A percentile compares a stretch with the other conserved stretches of the same genome.
These are phyloP conservation scores for Aspergillus terreus DNA, from an alignment of 2,329 filamentous ascomycete species.

Conservation along the genomic window DNA sequence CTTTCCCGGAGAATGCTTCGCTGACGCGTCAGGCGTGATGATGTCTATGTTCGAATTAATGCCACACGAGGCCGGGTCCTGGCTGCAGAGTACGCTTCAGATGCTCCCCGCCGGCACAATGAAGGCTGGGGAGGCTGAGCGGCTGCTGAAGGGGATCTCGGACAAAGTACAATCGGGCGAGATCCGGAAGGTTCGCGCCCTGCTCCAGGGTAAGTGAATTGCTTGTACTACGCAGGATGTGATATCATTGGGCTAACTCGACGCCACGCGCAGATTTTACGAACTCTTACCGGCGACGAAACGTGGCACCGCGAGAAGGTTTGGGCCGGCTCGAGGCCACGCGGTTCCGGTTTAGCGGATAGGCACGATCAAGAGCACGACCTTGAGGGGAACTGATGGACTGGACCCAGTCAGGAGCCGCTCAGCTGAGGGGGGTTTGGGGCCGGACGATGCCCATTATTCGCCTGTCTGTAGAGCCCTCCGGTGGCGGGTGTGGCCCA, in stretches of 20 bases:
- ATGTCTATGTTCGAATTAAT: conserved; percentile 84
- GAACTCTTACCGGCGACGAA: conserved; percentile 85
- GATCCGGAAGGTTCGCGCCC: conserved; percentile 73
- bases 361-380: conserved; percentile 9
- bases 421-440: conserved; percentile 7
- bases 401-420: conserved; percentile 8
- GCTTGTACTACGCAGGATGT: neutral
- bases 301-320: conserved; percentile 91
- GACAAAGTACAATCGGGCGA: conserved; percentile 68
- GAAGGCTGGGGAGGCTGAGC: conserved; percentile 72
- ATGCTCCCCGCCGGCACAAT: conserved; percentile 81
- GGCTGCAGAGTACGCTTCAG: conserved; percentile 79
- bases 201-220: conserved; percentile 62
- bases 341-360: conserved; percentile 75
- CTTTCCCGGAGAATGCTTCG: conserved; percentile 92
- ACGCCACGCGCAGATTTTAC: conserved; percentile 69
- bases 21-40: conserved; percentile 89
- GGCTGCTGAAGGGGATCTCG: conserved; percentile 74
- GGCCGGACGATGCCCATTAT: conserved; percentile 1
- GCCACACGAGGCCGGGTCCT: conserved; percentile 71
- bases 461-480: neutral
- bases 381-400: conserved; percentile 1
- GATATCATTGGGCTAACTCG: conserved; percentile 7
- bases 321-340: conserved; percentile 81
- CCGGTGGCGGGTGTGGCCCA: neutral